phyloP scores from a whole-genome alignment of 2,329 filamentous ascomycete species.

The Waltergamsia citrina region DNA sequence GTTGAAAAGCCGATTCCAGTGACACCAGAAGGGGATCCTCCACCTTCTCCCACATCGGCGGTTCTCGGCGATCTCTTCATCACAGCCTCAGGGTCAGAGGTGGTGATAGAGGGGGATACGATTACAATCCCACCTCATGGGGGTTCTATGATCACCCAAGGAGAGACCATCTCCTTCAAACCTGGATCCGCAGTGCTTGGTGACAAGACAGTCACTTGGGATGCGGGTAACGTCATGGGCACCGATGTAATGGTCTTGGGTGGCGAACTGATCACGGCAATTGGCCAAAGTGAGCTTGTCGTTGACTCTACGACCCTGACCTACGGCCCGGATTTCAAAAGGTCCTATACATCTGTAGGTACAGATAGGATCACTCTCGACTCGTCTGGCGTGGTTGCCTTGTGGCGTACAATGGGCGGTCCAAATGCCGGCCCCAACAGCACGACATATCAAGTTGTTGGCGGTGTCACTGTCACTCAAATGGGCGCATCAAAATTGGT shows the following conservation, averaged over 20 bases:
- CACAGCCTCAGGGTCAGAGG: conserved; percentile 27
- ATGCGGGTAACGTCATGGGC: conserved; percentile 6
- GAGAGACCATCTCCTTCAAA: conserved; percentile 21
- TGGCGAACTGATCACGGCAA: conserved; percentile 34
- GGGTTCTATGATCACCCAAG: conserved; percentile 22
- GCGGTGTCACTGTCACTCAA: conserved; percentile 42
- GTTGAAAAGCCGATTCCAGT: conserved; percentile 27
- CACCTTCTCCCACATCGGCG: conserved; percentile 24
- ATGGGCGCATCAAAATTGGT: conserved; percentile 38
- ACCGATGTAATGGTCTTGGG: conserved; percentile 36
- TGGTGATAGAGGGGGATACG: conserved; percentile 28
- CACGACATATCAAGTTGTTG: conserved; percentile 36
- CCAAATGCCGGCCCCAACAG: conserved; percentile 19
- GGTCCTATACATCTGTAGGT: conserved; percentile 29
- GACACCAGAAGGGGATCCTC: neutral
- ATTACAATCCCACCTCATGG: conserved; percentile 28
- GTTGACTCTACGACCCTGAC: conserved; percentile 33
- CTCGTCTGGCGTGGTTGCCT: conserved; percentile 29
- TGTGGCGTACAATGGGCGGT: conserved; percentile 33
- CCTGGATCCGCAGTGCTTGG: conserved; percentile 18
- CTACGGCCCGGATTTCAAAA: conserved; percentile 26
- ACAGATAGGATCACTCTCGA: conserved; percentile 43
- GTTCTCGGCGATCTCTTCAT: conserved; percentile 29
- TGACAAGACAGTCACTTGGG: conserved; percentile 3
- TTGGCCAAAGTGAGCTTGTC: conserved; percentile 29